A percentile compares a stretch with the other conserved stretches of the same genome.
phyloP scores from a whole-genome alignment of 139 green algal genomes.

The Chlorella sp. region DNA sequence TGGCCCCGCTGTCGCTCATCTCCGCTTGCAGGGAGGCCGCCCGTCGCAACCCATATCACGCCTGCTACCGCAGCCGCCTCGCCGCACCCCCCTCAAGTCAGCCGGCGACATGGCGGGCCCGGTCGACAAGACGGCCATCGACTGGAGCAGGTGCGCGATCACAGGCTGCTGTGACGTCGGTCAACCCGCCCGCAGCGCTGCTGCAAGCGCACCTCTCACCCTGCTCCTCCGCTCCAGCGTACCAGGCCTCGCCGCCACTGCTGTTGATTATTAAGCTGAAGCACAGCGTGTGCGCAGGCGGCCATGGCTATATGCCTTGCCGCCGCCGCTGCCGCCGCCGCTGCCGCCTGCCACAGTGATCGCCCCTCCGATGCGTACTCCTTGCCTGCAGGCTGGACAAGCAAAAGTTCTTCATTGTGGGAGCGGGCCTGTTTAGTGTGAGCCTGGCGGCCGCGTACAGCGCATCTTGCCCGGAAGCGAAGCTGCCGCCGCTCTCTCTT shows the following conservation, averaged over 20 bases:
- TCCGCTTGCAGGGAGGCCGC: background rate
- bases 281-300: too few species aligned
- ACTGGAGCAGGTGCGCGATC: background rate
- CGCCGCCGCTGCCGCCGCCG: background rate
- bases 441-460: too few species aligned
- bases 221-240: too few species aligned
- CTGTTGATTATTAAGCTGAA: too few species aligned
- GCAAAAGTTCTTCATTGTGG: conserved; percentile 87
- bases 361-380: background rate
- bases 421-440: conserved; percentile 37
- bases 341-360: background rate
- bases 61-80: too few species aligned
- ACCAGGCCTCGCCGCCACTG: too few species aligned
- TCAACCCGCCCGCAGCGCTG: too few species aligned
- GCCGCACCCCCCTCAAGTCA: too few species aligned
- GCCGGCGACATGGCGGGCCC: background rate
- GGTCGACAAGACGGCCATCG: conserved; percentile 6
- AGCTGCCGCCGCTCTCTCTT: too few species aligned
- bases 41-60: background rate
- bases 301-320: background rate
- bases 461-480: too few species aligned
- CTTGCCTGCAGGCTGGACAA: conserved; percentile 84
- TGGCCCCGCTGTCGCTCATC: background rate
- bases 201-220: too few species aligned
- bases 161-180: too few species aligned